Evolutionary conservation across 441 rosid genomes (phyloP).

Genomic region (Cnidoscolus chayamansa): DNA sequence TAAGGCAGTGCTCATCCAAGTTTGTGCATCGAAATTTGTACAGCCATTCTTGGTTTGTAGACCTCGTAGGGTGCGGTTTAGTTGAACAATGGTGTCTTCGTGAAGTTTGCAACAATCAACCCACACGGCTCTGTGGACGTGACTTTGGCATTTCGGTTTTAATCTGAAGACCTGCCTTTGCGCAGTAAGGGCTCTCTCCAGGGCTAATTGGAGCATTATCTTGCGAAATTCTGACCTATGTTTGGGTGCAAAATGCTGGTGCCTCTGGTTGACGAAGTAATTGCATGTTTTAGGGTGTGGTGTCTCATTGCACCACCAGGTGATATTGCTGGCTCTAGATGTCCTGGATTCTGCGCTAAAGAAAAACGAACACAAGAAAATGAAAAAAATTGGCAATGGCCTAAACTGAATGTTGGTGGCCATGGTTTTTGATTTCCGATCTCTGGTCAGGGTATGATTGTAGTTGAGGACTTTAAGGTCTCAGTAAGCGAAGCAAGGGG

Average conservation of each 20-base stretch:
- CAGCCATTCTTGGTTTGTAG: constrained; percentile 24
- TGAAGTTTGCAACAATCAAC: constrained; percentile 60
- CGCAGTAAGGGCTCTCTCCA: constrained; percentile 44
- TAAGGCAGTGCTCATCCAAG: constrained; percentile 81
- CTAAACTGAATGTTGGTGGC: constrained; percentile 13
- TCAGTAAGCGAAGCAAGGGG: constrained; percentile 4
- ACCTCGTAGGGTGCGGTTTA: constrained; percentile 53
- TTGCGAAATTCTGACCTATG: constrained; percentile 49
- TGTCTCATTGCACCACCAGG: constrained; percentile 66
- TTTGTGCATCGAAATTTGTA: constrained; percentile 63
- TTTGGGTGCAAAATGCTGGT: constrained; percentile 27
- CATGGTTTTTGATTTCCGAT: constrained; percentile 18
- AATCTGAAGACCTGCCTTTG: constrained; percentile 27
- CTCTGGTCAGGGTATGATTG: constrained; percentile 12
- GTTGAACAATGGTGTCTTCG: constrained; percentile 47
- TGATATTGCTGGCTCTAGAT: constrained; percentile 29
- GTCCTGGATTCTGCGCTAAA: constrained; percentile 19
- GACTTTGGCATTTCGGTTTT: constrained; percentile 29
- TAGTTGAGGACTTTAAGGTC: constrained; percentile 15
- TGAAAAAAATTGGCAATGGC: constrained; percentile 22
- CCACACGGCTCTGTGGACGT: constrained; percentile 43
- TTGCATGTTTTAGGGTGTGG: constrained; percentile 68
- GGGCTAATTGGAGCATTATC: constrained; percentile 42
- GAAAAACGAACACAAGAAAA: constrained; percentile 30
- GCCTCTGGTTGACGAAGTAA: constrained; percentile 36